Percentiles rank a stretch among this genome's conserved stretches.
Evolutionary conservation across 345 rosid genomes (phyloP).

Genomic region (Gossypium australe): DNA sequence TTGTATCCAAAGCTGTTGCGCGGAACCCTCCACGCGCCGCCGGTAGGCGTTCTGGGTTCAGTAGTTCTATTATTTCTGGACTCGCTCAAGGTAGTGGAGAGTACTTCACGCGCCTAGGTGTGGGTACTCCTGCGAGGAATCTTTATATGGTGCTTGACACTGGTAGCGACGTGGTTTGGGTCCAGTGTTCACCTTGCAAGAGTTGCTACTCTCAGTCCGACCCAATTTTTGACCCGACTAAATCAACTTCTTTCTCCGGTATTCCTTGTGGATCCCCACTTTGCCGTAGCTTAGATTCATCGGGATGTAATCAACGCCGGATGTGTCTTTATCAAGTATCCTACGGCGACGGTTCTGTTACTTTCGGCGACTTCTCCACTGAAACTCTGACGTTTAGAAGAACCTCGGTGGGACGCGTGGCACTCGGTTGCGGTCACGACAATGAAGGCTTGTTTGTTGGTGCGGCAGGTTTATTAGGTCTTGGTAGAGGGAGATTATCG

Average conservation of each 20-base stretch:
- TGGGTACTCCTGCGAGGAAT: constrained; percentile 82
- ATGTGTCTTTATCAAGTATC: constrained; percentile 85
- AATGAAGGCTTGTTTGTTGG: constrained; percentile 90
- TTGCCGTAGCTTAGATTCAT: constrained; percentile 56
- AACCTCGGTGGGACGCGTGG: constrained; percentile 57
- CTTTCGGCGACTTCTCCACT: constrained; percentile 78
- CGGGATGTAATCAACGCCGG: constrained; percentile 47
- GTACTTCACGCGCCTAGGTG: constrained; percentile 93
- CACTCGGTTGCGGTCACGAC: constrained; percentile 91
- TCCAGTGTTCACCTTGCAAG: constrained; percentile 89
- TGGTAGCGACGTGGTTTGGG: constrained; percentile 93
- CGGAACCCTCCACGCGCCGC: constrained; percentile 30
- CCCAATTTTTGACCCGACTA: constrained; percentile 77
- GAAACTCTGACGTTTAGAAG: constrained; percentile 80
- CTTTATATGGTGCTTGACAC: constrained; percentile 87
- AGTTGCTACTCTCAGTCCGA: constrained; percentile 82
- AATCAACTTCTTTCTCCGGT: constrained; percentile 52
- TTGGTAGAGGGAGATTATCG: constrained; percentile 79
- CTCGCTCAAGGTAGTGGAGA: constrained; percentile 96
- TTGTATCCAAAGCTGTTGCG: constrained; percentile 29
- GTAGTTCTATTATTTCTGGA: constrained; percentile 81
- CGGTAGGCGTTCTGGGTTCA: constrained; percentile 32
- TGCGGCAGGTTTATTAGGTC: constrained; percentile 90
- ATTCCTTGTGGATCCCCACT: constrained; percentile 60
- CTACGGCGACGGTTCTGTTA: constrained; percentile 94